Percentiles rank a stretch among this genome's conserved stretches.
Evolutionary conservation across 1,284 basidiomycete species (phyloP).

Genomic region (Omphalotus olearius): DNA sequence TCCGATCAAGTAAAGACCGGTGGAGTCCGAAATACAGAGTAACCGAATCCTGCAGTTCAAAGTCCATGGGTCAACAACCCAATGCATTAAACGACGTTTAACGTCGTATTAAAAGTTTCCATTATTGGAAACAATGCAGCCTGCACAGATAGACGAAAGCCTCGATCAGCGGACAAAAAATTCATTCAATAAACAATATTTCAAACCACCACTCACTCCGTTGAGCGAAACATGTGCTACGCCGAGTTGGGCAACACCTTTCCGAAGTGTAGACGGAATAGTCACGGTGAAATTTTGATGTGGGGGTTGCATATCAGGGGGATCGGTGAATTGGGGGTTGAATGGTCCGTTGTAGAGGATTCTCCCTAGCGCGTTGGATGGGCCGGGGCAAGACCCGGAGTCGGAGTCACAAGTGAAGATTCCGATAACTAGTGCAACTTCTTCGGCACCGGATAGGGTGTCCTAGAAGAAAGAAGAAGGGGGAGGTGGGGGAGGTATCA

Average conservation of each 20-base stretch:
- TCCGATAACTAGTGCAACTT: conserved; percentile 12
- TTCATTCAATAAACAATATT: not conserved
- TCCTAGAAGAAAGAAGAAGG: conserved; percentile 3
- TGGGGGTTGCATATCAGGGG: conserved; percentile 26
- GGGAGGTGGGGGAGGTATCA: no score
- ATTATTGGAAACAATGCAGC: conserved; percentile 25
- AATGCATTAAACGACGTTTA: not conserved
- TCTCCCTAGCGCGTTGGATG: conserved; percentile 31
- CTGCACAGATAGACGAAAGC: conserved; percentile 18
- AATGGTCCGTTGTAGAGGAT: conserved; percentile 45
- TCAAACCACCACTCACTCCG: conserved; percentile 39
- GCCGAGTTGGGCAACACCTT: conserved; percentile 33
- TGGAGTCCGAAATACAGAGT: no score
- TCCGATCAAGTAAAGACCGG: no score
- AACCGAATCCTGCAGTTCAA: no score
- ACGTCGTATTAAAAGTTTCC: conserved; percentile 20
- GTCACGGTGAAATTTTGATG: conserved; percentile 48
- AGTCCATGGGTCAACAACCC: no score
- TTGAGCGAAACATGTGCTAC: conserved; percentile 41
- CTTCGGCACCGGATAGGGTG: conserved; percentile 4
- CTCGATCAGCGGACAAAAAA: not conserved
- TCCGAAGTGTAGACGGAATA: conserved; percentile 29
- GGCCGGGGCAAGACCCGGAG: conserved; percentile 24
- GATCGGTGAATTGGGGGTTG: conserved; percentile 29
- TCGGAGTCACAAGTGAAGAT: not conserved